phyloP scores from a whole-genome alignment of 2,329 filamentous ascomycete genomes.

The Aureobasidium sp. region DNA sequence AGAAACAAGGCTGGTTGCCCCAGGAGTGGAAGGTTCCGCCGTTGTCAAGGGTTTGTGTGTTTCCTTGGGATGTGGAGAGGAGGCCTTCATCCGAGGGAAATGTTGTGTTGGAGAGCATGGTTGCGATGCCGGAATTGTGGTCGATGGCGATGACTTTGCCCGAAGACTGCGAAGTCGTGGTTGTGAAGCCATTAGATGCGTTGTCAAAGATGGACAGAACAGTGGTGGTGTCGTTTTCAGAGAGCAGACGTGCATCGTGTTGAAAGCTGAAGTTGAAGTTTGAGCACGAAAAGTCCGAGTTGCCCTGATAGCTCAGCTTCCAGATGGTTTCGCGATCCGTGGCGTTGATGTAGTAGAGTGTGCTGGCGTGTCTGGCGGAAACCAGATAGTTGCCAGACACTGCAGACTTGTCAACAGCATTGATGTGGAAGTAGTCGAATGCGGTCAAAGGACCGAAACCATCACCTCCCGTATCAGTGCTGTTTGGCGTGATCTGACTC shows the following conservation, averaged over 20 bases:
- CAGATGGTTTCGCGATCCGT: slow-evolving; percentile 41
- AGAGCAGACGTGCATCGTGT: slow-evolving; percentile 39
- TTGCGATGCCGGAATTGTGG: slow-evolving; percentile 16
- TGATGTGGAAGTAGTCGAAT: slow-evolving; percentile 48
- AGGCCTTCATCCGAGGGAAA: slow-evolving; percentile 23
- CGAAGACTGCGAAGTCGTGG: slow-evolving; percentile 17
- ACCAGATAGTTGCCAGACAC: slow-evolving; percentile 43
- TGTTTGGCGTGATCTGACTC: slow-evolving; percentile 29
- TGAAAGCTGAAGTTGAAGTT: slow-evolving; percentile 36
- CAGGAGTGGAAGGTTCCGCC: slow-evolving; percentile 47
- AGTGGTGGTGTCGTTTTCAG: slow-evolving; percentile 33
- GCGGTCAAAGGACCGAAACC: slow-evolving; percentile 34
- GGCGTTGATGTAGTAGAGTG: slow-evolving; percentile 39
- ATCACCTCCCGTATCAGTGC: slow-evolving; percentile 29
- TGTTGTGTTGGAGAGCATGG: slow-evolving; percentile 15
- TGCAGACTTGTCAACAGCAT: slow-evolving; percentile 42
- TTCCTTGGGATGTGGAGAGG: slow-evolving; percentile 39
- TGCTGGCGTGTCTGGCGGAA: slow-evolving; percentile 41
- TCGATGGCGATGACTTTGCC: slow-evolving; percentile 20
- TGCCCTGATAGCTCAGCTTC: slow-evolving; percentile 30
- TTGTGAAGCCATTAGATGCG: slow-evolving; percentile 26
- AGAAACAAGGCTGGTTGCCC: slow-evolving; percentile 33
- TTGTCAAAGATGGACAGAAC: slow-evolving; percentile 46
- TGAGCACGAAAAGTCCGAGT: slow-evolving; percentile 15
- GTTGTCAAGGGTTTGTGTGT: slow-evolving; percentile 42